phyloP scores from a whole-genome alignment of 805 yeast genomes.

The Wickerhamomyces rabaulensis region DNA sequence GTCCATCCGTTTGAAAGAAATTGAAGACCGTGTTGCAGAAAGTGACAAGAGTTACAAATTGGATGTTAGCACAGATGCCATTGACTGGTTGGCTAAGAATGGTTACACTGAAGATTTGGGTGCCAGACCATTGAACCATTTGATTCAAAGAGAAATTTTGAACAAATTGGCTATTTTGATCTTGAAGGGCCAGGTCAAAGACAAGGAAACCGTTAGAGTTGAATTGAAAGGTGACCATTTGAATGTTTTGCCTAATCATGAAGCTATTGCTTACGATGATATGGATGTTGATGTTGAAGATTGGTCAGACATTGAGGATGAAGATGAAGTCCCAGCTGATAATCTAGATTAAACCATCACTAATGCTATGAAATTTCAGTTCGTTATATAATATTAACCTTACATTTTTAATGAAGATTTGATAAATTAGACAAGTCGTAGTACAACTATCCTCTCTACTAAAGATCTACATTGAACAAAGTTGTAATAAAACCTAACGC shows the following conservation, averaged over 20 bases:
- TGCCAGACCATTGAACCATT: constrained; percentile 92
- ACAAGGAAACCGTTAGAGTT: constrained; percentile 81
- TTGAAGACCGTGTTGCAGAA: constrained; percentile 76
- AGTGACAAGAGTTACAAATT: constrained; percentile 77
- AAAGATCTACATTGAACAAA: too few species aligned
- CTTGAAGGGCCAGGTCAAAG: constrained; percentile 79
- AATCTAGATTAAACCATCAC: constrained; percentile 3
- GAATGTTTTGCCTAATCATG: constrained; percentile 84
- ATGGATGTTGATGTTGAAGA: constrained; percentile 54
- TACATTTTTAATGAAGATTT: too few species aligned
- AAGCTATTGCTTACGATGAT: constrained; percentile 39
- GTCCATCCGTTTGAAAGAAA: constrained; percentile 74
- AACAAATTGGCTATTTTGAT: constrained; percentile 87
- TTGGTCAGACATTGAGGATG: constrained; percentile 57
- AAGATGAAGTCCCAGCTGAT: constrained; percentile 34
- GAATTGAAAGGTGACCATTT: constrained; percentile 53
- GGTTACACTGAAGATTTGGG: constrained; percentile 95
- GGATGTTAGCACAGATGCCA: constrained; percentile 68
- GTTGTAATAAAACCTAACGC: too few species aligned
- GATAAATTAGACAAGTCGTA: background rate
- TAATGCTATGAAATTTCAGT: background rate
- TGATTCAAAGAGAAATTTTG: constrained; percentile 83
- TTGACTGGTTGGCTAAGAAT: constrained; percentile 73
- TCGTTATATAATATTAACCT: too few species aligned
- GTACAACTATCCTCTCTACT: too few species aligned